phyloP scores from a whole-genome alignment of 1,139 yeast species.

The Diutina siamensis region DNA sequence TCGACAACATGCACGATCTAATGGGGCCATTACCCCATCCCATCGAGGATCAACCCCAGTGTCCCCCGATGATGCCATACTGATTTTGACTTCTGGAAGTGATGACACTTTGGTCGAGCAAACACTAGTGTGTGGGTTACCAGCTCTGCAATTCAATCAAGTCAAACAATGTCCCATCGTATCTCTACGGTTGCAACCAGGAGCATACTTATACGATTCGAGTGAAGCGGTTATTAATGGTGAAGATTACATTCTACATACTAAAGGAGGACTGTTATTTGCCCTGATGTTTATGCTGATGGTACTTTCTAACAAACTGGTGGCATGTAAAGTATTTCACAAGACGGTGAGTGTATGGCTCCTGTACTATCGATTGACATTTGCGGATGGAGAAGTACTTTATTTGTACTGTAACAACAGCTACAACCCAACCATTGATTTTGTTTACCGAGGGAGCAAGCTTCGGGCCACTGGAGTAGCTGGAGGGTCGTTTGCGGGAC shows the following conservation, averaged over 20 bases:
- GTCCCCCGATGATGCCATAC: not conserved
- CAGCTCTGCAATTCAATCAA: not conserved
- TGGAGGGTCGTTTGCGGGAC: not conserved
- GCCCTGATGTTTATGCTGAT: not conserved
- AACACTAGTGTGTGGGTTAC: not conserved
- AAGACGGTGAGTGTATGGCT: slow-evolving; percentile 2
- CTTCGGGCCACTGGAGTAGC: slow-evolving; percentile 2
- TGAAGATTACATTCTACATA: not conserved
- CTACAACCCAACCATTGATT: not conserved
- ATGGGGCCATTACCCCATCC: not conserved
- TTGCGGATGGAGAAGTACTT: not conserved
- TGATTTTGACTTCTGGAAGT: not conserved
- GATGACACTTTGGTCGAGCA: slow-evolving; percentile 4
- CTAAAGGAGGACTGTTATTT: slow-evolving; percentile 3
- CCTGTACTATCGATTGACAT: not conserved
- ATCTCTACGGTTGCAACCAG: not conserved
- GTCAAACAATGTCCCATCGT: slow-evolving; percentile 3
- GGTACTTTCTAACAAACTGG: not conserved
- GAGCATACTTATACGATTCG: not conserved
- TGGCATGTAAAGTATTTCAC: not conserved
- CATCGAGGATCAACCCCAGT: not conserved
- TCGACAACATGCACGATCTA: too few relatives aligned
- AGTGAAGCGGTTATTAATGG: not conserved
- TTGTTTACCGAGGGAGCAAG: not conserved
- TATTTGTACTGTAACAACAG: not conserved